phyloP scores from a whole-genome alignment of 2,329 filamentous ascomycete genomes.

The Kalmusia sp. region DNA sequence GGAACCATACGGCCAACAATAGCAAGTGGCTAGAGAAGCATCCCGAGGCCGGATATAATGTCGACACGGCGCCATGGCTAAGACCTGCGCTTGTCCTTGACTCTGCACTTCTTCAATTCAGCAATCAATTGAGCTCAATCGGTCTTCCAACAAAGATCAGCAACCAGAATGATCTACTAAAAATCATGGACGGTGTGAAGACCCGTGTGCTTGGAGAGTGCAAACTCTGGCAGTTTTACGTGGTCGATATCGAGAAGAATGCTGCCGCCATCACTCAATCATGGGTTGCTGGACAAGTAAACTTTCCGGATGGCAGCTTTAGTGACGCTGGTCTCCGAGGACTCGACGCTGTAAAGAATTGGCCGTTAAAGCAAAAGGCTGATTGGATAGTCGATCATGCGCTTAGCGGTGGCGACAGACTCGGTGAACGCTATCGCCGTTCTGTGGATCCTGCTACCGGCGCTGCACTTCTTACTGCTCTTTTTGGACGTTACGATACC shows the following conservation, averaged over 20 bases:
- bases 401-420: conserved; percentile 72
- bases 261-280: conserved; percentile 71
- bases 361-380: conserved; percentile 66
- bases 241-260: conserved; percentile 78
- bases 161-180: conserved; percentile 73
- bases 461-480: conserved; percentile 70
- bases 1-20: conserved; percentile 97
- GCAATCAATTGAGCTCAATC: conserved; percentile 67
- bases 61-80: conserved; percentile 82
- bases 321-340: conserved; percentile 56
- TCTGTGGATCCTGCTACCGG: conserved; percentile 72
- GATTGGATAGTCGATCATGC: conserved; percentile 73
- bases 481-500: conserved; percentile 73
- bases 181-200: conserved; percentile 86
- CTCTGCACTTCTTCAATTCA: conserved; percentile 71
- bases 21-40: conserved; percentile 93
- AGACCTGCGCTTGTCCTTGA: conserved; percentile 77
- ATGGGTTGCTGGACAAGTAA: conserved; percentile 70
- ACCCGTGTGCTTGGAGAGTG: conserved; percentile 77
- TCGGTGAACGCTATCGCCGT: conserved; percentile 82
- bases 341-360: conserved; percentile 60
- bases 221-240: conserved; percentile 93
- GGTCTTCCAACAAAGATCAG: conserved; percentile 79
- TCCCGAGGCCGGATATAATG: conserved; percentile 93
- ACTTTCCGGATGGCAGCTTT: conserved; percentile 61